phyloP scores from a whole-genome alignment of 176 grass and related monocot species.

The Urochloa ruziziensis region DNA sequence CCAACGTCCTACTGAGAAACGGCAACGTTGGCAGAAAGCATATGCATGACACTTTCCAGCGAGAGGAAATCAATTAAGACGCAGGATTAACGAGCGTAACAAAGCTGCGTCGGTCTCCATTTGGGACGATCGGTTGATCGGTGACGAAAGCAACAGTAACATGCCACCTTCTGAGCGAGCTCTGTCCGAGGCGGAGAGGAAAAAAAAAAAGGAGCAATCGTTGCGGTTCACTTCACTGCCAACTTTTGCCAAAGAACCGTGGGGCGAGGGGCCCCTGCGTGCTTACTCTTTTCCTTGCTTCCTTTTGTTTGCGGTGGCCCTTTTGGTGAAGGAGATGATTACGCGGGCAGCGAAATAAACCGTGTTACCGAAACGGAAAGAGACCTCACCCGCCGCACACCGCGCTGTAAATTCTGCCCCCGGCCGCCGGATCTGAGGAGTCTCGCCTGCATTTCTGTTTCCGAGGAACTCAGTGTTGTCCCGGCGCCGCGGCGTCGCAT shows the following conservation, averaged over 20 bases:
- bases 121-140: not conserved
- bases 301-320: too few species aligned
- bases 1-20: conserved; percentile 26
- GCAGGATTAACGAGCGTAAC: not conserved
- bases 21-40: conserved; percentile 8
- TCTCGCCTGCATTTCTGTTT: too few species aligned
- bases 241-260: conserved; percentile 30
- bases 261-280: not conserved
- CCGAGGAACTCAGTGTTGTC: too few species aligned
- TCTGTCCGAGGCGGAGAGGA: too few species aligned
- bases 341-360: not conserved
- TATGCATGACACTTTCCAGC: not conserved
- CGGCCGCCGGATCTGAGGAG: too few species aligned
- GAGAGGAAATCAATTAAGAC: not conserved
- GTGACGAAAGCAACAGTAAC: conserved; percentile 30
- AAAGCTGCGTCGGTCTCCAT: not conserved
- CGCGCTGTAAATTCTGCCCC: too few species aligned
- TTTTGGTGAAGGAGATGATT: not conserved
- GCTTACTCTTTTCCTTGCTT: not conserved
- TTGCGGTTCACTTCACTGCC: not conserved
- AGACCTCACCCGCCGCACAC: not conserved
- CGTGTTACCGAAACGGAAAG: not conserved
- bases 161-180: conserved; percentile 18
- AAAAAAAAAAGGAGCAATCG: not conserved
- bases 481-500: too few species aligned